A percentile compares a stretch with the other conserved stretches of the same genome.
These are phyloP conservation scores for Psidium friedrichsthalianum DNA, from an alignment of 345 rosid species.

Conservation along the genomic window DNA sequence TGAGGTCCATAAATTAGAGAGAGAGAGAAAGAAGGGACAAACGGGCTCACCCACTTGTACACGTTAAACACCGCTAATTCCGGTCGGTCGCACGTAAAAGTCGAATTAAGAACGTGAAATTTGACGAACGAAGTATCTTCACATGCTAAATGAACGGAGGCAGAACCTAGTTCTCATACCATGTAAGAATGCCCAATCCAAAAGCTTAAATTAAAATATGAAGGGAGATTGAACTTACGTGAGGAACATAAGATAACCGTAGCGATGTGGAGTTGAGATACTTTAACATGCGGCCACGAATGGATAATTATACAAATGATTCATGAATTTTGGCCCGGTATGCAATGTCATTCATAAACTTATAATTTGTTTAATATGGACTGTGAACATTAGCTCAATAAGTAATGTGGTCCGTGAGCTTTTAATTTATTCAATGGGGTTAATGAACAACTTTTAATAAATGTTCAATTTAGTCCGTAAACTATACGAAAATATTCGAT, in stretches of 20 bases:
- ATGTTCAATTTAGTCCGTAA: background rate
- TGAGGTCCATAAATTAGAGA: background rate
- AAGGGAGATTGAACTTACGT: background rate
- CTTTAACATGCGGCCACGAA: background rate
- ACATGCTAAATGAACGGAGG: background rate
- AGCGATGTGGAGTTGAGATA: background rate
- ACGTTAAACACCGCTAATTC: background rate
- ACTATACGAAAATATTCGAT: background rate
- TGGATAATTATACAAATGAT: background rate
- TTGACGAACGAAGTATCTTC: background rate
- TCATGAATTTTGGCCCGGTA: fast-evolving
- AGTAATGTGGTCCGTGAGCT: fast-evolving
- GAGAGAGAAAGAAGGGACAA: background rate
- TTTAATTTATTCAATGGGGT: background rate
- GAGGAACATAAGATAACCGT: background rate
- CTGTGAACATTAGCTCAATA: background rate
- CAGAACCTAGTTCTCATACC: background rate
- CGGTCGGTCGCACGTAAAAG: background rate
- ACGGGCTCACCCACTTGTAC: background rate
- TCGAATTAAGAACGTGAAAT: background rate
- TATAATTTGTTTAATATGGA: background rate
- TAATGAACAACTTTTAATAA: no score
- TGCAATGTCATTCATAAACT: fast-evolving
- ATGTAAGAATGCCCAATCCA: background rate
- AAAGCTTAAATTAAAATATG: background rate